phyloP scores from a whole-genome alignment of 805 yeast genomes.

The Cyberlindnera saturnus region DNA sequence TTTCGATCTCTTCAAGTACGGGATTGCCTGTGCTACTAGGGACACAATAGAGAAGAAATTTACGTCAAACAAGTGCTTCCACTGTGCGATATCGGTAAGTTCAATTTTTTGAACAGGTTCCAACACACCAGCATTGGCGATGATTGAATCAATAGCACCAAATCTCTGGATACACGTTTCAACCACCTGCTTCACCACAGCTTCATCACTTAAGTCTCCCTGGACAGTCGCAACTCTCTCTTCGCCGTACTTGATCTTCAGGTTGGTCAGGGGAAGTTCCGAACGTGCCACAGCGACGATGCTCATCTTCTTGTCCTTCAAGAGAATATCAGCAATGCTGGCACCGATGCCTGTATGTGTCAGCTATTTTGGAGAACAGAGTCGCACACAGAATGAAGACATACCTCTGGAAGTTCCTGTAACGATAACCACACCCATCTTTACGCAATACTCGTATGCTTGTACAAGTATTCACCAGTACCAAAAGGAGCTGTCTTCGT shows the following conservation, averaged over 20 bases:
- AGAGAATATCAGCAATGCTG: constrained; percentile 56
- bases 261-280: constrained; percentile 35
- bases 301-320: constrained; percentile 28
- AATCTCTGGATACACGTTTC: constrained; percentile 39
- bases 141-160: constrained; percentile 55
- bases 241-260: constrained; percentile 39
- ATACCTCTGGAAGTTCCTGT: constrained; percentile 59
- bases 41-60: constrained; percentile 73
- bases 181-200: constrained; percentile 34
- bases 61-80: constrained; percentile 66
- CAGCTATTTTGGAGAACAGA: neutral
- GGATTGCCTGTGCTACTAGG: constrained; percentile 48
- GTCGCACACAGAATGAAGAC: neutral
- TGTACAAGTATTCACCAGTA: too few relatives aligned
- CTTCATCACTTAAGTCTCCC: constrained; percentile 54
- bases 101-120: constrained; percentile 64
- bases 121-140: constrained; percentile 79
- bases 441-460: too few relatives aligned
- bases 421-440: constrained; percentile 36
- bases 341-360: constrained; percentile 62
- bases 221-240: constrained; percentile 44
- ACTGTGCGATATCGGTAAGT: constrained; percentile 44
- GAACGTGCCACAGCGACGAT: constrained; percentile 75
- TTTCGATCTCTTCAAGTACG: constrained; percentile 45
- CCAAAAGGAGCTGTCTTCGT: too few relatives aligned